These are phyloP conservation scores for Alternaria consortialis DNA, from an alignment of 2,329 filamentous ascomycete genomes.

Conservation along the genomic window DNA sequence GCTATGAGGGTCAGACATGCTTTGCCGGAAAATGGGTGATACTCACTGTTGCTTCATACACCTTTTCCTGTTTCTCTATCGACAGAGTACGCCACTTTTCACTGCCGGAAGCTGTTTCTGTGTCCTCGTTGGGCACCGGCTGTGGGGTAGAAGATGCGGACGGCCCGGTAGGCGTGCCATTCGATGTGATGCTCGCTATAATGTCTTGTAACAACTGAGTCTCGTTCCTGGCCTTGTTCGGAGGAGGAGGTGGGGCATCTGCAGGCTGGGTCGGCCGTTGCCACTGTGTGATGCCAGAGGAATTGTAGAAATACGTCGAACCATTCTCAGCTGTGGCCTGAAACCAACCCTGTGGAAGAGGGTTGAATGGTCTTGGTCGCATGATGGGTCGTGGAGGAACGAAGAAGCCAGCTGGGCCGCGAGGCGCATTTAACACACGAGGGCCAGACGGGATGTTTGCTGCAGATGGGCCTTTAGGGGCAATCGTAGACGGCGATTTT, in stretches of 20 bases:
- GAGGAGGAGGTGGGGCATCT: constrained; percentile 64
- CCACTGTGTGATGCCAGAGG: constrained; percentile 79
- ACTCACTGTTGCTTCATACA: constrained; percentile 92
- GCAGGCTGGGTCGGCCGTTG: constrained; percentile 76
- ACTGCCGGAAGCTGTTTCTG: constrained; percentile 60
- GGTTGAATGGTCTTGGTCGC: constrained; percentile 63
- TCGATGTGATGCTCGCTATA: constrained; percentile 79
- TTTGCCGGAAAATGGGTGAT: background rate
- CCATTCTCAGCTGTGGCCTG: constrained; percentile 72
- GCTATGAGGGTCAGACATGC: constrained; percentile 57
- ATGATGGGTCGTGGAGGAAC: constrained; percentile 60
- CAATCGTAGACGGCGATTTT: constrained; percentile 53
- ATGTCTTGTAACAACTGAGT: constrained; percentile 79
- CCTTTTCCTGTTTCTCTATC: constrained; percentile 89
- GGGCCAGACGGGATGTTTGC: constrained; percentile 55
- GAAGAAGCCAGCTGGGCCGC: constrained; percentile 59
- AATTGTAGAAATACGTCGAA: constrained; percentile 85
- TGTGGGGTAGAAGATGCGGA: constrained; percentile 72
- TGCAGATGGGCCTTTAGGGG: constrained; percentile 54
- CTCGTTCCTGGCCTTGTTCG: constrained; percentile 71
- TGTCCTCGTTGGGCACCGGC: constrained; percentile 63
- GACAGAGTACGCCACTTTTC: constrained; percentile 76
- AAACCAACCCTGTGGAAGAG: constrained; percentile 87
- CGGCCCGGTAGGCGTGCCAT: constrained; percentile 63
- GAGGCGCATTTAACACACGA: constrained; percentile 63